These are phyloP conservation scores for Podospora conica DNA, from an alignment of 495 filamentous ascomycete species.

Conservation along the genomic window DNA sequence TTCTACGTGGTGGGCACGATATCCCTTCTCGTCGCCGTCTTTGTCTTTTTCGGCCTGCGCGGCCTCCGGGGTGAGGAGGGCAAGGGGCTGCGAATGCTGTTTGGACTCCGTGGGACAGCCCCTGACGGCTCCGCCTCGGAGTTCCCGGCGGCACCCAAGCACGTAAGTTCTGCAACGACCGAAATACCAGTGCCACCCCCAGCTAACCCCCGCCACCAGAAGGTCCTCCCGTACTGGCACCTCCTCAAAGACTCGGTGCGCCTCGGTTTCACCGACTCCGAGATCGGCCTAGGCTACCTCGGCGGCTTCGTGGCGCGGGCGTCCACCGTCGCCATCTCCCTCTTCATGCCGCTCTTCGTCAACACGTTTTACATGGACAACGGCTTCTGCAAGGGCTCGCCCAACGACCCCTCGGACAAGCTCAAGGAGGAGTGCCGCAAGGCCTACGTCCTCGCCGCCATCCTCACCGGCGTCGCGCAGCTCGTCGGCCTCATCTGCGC, in stretches of 20 bases:
- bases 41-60: conserved; percentile 75
- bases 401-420: conserved; percentile 53
- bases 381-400: conserved; percentile 64
- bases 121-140: conserved; percentile 14
- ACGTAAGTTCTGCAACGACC: conserved; percentile 9
- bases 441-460: conserved; percentile 79
- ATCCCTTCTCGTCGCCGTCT: conserved; percentile 63
- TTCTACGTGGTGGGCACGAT: conserved; percentile 77
- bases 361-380: conserved; percentile 83
- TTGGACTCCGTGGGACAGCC: conserved; percentile 29
- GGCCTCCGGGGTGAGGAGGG: conserved; percentile 69
- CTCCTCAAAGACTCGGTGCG: conserved; percentile 58
- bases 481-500: conserved; percentile 78
- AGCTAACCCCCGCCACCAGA: conserved; percentile 9
- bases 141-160: conserved; percentile 1
- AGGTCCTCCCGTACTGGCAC: conserved; percentile 40
- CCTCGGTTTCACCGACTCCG: conserved; percentile 66
- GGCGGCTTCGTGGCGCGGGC: conserved; percentile 93
- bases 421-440: conserved; percentile 73
- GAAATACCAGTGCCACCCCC: background rate
- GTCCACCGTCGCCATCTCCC: conserved; percentile 89
- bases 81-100: conserved; percentile 57
- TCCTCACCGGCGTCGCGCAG: conserved; percentile 82
- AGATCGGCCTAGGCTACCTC: conserved; percentile 81
- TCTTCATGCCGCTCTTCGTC: conserved; percentile 88